Conservation (phyloP, 768 basidiomycete species). For the Suillus cothurnatus region DNA sequence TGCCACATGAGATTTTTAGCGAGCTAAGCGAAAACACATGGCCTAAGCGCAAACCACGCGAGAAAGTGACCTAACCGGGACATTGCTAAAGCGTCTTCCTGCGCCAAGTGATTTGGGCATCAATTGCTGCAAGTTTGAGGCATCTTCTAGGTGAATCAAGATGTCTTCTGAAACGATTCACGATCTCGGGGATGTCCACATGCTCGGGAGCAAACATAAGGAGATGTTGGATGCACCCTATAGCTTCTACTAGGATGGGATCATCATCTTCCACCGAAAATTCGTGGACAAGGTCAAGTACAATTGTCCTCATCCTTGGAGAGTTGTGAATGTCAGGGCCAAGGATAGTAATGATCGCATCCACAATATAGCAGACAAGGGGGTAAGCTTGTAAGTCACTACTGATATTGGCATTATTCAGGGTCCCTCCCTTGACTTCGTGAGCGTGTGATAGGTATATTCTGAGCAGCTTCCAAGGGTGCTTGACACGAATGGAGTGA, state of each 20-base stretch:
- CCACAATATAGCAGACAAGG: conserved; percentile 87
- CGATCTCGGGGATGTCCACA: conserved; percentile 78
- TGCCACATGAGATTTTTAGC: too few relatives aligned
- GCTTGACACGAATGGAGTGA: conserved; percentile 83
- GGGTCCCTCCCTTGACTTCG: conserved; percentile 88
- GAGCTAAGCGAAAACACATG: too few relatives aligned
- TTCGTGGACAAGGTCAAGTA: conserved; percentile 83
- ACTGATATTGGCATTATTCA: conserved; percentile 80
- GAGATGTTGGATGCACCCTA: conserved; percentile 95
- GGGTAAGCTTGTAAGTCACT: conserved; percentile 93
- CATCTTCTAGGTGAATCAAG: conserved; percentile 81
- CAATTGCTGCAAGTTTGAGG: conserved; percentile 92
- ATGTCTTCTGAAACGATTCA: conserved; percentile 75
- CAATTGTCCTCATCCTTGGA: conserved; percentile 70
- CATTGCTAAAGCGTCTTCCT: conserved; percentile 89
- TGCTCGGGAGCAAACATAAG: conserved; percentile 93
- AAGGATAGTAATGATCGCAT: conserved; percentile 89
- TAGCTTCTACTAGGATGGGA: conserved; percentile 87
- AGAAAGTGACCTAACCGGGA: conserved; percentile 90
- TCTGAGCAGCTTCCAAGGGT: conserved; percentile 88
- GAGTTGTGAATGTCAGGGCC: conserved; percentile 97
- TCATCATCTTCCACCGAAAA: conserved; percentile 87
- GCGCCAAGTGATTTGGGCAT: conserved; percentile 94
- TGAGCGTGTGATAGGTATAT: conserved; percentile 89
- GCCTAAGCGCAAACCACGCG: too few relatives aligned